These are phyloP conservation scores for Phoenix dactylifera DNA, from an alignment of 176 grass and related monocot species.

Conservation along the genomic window DNA sequence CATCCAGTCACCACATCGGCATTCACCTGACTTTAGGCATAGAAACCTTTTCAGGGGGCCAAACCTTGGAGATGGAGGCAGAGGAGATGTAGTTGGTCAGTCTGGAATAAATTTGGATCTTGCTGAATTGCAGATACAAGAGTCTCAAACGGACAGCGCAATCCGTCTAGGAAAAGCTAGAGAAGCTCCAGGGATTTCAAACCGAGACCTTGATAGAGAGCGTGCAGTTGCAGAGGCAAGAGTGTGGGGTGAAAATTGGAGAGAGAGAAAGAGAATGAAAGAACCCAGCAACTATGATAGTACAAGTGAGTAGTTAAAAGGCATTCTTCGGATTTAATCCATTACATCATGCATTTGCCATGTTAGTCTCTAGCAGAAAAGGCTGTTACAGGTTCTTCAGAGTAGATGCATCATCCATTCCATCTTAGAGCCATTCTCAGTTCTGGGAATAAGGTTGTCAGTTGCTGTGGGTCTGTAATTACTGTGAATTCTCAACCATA, in stretches of 20 bases:
- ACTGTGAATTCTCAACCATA: neutral
- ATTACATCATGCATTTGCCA: neutral
- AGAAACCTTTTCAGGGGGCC: neutral
- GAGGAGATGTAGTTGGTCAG: neutral
- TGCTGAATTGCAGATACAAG: neutral
- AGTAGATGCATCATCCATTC: too few relatives aligned
- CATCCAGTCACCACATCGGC: neutral
- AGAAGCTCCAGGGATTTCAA: neutral
- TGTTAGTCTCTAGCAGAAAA: constrained; percentile 2
- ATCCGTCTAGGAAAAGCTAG: neutral
- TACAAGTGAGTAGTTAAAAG: neutral
- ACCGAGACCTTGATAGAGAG: constrained; percentile 1
- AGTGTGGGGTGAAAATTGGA: constrained; percentile 19
- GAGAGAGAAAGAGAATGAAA: constrained; percentile 1
- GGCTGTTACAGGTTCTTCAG: neutral
- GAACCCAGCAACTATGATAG: neutral
- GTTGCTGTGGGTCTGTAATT: too few relatives aligned
- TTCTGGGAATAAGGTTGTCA: too few relatives aligned
- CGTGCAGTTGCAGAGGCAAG: constrained; percentile 14
- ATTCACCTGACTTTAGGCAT: neutral
- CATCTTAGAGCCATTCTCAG: too few relatives aligned
- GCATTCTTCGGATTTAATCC: neutral
- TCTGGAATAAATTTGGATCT: constrained; percentile 1
- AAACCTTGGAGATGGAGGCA: neutral
- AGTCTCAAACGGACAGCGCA: constrained; percentile 10